phyloP scores from a whole-genome alignment of 2,329 filamentous ascomycete species.

The Penicillium sclerotiorum region DNA sequence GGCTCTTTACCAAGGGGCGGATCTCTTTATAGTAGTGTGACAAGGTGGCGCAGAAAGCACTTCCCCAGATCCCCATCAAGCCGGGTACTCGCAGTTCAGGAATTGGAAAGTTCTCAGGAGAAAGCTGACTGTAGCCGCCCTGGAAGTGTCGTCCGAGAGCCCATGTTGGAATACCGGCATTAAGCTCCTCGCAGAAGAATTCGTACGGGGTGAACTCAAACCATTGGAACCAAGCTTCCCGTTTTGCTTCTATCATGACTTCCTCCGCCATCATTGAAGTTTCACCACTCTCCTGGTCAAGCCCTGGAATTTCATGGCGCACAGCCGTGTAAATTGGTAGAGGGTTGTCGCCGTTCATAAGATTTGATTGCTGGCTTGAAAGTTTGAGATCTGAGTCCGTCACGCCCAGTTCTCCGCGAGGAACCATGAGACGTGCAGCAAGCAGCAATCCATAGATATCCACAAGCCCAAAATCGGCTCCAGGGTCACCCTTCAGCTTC shows the following conservation, averaged over 20 bases:
- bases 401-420: slow-evolving; percentile 77
- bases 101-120: slow-evolving; percentile 67
- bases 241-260: slow-evolving; percentile 51
- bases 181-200: slow-evolving; percentile 90
- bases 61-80: slow-evolving; percentile 93
- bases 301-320: slow-evolving; percentile 84
- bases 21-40: slow-evolving; percentile 96
- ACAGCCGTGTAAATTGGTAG: slow-evolving; percentile 96
- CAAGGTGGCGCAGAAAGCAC: slow-evolving; percentile 91
- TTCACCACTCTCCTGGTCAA: slow-evolving; percentile 43
- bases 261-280: slow-evolving; percentile 34
- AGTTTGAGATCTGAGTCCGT: slow-evolving; percentile 82
- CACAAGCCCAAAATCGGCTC: slow-evolving; percentile 84
- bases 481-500: slow-evolving; percentile 80
- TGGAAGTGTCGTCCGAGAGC: slow-evolving; percentile 82
- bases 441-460: slow-evolving; percentile 89
- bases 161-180: slow-evolving; percentile 93
- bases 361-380: slow-evolving; percentile 77
- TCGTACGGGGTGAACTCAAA: slow-evolving; percentile 95
- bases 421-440: slow-evolving; percentile 81
- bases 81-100: slow-evolving; percentile 84
- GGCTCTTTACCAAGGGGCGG: slow-evolving; percentile 73
- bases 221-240: slow-evolving; percentile 95
- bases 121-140: slow-evolving; percentile 66
- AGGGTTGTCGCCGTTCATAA: slow-evolving; percentile 77